Evolutionary conservation across 352 stramenopile genomes (phyloP).

Genomic region (Globisporangium polare): DNA sequence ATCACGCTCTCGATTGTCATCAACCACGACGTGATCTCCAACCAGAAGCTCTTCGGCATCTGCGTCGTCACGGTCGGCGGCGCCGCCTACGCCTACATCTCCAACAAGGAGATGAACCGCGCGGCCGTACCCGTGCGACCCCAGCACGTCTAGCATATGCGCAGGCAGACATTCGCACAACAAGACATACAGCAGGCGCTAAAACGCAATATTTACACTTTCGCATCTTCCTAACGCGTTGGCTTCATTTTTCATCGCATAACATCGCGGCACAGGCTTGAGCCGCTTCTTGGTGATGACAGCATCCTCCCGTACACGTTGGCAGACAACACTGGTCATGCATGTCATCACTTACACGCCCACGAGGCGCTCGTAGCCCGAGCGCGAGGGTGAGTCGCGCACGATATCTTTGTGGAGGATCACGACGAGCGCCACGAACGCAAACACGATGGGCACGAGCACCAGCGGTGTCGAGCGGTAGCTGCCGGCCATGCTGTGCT

Average conservation of each 20-base stretch:
- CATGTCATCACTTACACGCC: no score
- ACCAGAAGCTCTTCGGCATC: constrained; percentile 68
- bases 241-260: background rate
- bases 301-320: background rate
- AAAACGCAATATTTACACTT: background rate
- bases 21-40: constrained; percentile 66
- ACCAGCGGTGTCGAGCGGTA: constrained; percentile 63
- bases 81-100: constrained; percentile 73
- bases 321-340: no score
- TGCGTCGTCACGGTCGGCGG: constrained; percentile 64
- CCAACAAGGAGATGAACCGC: constrained; percentile 70
- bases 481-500: background rate
- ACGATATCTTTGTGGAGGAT: constrained; percentile 55
- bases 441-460: constrained; percentile 58
- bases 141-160: background rate
- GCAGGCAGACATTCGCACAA: background rate
- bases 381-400: constrained; percentile 35
- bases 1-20: constrained; percentile 79
- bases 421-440: constrained; percentile 44
- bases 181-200: background rate
- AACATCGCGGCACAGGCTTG: background rate
- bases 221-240: background rate
- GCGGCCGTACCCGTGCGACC: constrained; percentile 31
- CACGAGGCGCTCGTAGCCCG: constrained; percentile 36
- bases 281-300: background rate